Percentiles rank a stretch among this genome's conserved stretches.
Conservation (phyloP, 257 asterid species). For the Forsythia viridissima region DNA sequence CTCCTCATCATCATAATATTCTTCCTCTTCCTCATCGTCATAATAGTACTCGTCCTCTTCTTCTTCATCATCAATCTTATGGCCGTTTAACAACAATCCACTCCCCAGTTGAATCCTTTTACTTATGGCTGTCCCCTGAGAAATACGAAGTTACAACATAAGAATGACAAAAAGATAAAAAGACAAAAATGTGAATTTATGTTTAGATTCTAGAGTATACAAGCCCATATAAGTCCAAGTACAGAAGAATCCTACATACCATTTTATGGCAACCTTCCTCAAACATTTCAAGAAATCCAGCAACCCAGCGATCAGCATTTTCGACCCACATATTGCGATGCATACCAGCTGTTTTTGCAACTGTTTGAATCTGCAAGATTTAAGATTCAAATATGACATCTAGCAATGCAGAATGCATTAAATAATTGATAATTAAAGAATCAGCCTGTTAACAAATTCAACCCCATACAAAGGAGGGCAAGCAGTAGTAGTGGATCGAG, state of each 20-base stretch:
- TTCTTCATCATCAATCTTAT: constrained; percentile 27
- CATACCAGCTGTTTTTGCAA: constrained; percentile 42
- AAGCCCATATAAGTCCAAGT: background rate
- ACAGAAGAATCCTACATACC: background rate
- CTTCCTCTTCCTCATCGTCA: constrained; percentile 22
- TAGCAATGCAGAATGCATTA: background rate
- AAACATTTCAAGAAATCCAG: constrained; percentile 67
- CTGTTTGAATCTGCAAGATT: constrained; percentile 52
- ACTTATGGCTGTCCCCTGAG: constrained; percentile 30
- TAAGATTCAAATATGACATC: background rate
- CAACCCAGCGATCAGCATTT: constrained; percentile 61
- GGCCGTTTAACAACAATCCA: constrained; percentile 12
- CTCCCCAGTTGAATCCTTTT: constrained; percentile 21
- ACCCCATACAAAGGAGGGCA: background rate
- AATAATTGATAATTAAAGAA: background rate
- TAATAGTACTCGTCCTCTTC: constrained; percentile 24
- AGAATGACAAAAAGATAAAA: background rate
- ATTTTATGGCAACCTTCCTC: constrained; percentile 41
- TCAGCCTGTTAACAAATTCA: background rate
- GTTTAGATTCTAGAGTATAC: background rate
- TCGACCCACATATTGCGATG: constrained; percentile 60
- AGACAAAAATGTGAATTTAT: background rate
- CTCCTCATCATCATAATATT: constrained; percentile 32
- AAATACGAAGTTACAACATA: background rate
- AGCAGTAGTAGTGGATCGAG: background rate